These are phyloP conservation scores for Paraleonurus japonicus DNA, from an alignment of 257 asterid genomes.

Conservation along the genomic window DNA sequence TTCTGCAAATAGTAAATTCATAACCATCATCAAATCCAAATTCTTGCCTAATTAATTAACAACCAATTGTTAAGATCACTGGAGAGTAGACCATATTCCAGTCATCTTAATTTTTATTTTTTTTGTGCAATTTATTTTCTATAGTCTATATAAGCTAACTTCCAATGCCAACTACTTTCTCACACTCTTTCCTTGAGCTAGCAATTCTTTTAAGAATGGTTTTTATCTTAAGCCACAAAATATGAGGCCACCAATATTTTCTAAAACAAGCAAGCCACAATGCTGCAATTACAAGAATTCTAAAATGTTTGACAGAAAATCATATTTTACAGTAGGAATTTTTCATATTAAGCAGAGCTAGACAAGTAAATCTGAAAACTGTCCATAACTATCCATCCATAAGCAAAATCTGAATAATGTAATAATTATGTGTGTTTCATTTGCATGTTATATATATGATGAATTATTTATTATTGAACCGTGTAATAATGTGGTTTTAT, in stretches of 20 bases:
- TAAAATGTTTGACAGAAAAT: too few species aligned
- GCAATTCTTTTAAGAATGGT: background rate
- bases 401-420: too few species aligned
- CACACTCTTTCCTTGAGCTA: background rate
- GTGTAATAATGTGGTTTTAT: too few species aligned
- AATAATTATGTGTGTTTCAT: too few species aligned
- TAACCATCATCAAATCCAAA: background rate
- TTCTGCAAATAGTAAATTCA: conserved; percentile 51
- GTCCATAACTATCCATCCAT: too few species aligned
- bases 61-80: background rate
- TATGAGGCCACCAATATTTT: background rate
- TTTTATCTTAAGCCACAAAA: background rate
- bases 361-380: background rate
- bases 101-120: background rate
- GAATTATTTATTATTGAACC: too few species aligned
- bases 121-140: background rate
- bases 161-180: background rate
- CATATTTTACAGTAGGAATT: conserved; percentile 5
- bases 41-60: background rate
- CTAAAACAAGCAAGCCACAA: background rate
- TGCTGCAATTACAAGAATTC: background rate
- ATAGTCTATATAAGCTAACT: too few species aligned
- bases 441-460: too few species aligned
- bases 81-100: too few species aligned
- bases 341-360: background rate